Conservation (phyloP, 495 filamentous ascomycete genomes). For the Parmelia sp. region DNA sequence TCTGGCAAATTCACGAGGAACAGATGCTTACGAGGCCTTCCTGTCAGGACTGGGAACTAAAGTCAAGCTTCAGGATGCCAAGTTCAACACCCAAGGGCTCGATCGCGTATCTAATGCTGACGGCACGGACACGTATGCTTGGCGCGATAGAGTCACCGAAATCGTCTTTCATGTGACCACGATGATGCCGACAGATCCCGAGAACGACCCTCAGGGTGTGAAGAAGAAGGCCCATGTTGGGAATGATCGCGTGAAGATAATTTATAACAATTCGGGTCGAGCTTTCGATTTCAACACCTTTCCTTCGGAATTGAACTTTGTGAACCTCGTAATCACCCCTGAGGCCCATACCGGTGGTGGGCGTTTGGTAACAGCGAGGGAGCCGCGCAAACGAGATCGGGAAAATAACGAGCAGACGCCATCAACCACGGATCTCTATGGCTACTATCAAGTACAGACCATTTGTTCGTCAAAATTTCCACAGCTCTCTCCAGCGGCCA, state of each 20-base stretch:
- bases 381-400: constrained; percentile 1
- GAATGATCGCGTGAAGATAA: constrained; percentile 96
- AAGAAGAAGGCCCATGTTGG: constrained; percentile 93
- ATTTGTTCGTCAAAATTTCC: constrained; percentile 81
- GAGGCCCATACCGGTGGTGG: constrained; percentile 49
- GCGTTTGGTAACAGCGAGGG: constrained; percentile 29
- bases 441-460: constrained; percentile 72
- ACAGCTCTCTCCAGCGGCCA: constrained; percentile 78
- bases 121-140: constrained; percentile 80
- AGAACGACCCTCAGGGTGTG: constrained; percentile 65
- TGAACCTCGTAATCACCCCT: constrained; percentile 92
- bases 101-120: constrained; percentile 68
- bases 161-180: constrained; percentile 93
- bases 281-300: constrained; percentile 89
- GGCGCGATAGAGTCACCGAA: constrained; percentile 90
- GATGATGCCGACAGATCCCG: constrained; percentile 86
- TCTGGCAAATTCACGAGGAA: constrained; percentile 74
- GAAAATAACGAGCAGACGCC: constrained; percentile 18
- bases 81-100: constrained; percentile 91
- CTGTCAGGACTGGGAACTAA: constrained; percentile 72
- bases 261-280: constrained; percentile 89
- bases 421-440: constrained; percentile 31
- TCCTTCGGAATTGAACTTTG: constrained; percentile 86
- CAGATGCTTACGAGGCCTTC: constrained; percentile 78
- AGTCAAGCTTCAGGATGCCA: constrained; percentile 68